A percentile compares a stretch with the other conserved stretches of the same genome.
Evolutionary conservation across 2,329 filamentous ascomycete species (phyloP).

Genomic region (Neonectria faginata): DNA sequence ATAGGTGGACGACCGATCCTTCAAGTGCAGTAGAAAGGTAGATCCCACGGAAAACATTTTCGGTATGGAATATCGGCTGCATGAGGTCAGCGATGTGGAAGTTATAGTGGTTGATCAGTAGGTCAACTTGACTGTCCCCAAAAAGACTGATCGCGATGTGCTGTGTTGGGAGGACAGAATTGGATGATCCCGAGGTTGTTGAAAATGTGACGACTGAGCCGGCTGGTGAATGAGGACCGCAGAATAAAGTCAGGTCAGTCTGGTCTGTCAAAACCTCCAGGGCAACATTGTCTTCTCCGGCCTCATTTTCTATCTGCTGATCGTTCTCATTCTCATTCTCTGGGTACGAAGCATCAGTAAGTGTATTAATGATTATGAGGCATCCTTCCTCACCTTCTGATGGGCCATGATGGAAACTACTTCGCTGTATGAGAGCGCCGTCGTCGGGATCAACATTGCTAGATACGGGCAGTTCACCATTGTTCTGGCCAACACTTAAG

Average conservation of each 20-base stretch:
- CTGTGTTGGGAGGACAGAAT: background rate
- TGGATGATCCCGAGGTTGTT: background rate
- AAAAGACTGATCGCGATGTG: conserved; percentile 6
- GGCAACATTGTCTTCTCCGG: background rate
- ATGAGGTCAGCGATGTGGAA: conserved; percentile 28
- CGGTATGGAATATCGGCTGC: conserved; percentile 26
- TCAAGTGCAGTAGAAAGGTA: conserved; percentile 29
- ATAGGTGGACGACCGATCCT: conserved; percentile 5
- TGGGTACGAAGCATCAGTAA: background rate
- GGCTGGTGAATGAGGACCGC: background rate
- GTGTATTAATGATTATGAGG: background rate
- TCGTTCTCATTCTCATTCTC: background rate
- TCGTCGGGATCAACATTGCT: background rate
- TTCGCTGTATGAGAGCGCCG: too few species aligned
- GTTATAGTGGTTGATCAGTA: conserved; percentile 27
- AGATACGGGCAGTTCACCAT: background rate
- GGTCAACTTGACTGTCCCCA: conserved; percentile 13
- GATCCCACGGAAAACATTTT: conserved; percentile 26
- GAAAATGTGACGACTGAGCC: background rate
- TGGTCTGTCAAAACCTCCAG: background rate
- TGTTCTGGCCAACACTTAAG: background rate
- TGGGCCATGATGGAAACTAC: background rate
- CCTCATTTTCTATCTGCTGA: background rate
- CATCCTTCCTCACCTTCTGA: background rate
- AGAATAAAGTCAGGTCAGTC: background rate